Evolutionary conservation across 441 rosid species (phyloP).

Genomic region (Dalechampia spathulata): DNA sequence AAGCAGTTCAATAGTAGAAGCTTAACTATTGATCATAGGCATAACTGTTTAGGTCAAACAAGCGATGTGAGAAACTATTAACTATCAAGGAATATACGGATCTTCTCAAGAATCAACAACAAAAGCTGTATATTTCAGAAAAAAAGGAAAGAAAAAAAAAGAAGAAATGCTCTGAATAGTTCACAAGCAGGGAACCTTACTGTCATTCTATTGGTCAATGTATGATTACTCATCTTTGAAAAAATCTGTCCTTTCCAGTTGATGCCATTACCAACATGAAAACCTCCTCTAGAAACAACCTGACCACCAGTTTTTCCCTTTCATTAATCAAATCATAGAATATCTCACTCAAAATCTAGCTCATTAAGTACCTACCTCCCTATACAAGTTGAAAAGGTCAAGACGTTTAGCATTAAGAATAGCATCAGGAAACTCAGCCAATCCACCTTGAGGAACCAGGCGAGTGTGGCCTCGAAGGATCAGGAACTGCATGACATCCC

Average conservation of each 20-base stretch:
- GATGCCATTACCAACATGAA: constrained; percentile 97
- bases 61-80: too few relatives aligned
- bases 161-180: too few relatives aligned
- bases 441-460: constrained; percentile 93
- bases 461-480: constrained; percentile 88
- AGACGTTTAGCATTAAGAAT: constrained; percentile 92
- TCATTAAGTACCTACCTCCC: constrained; percentile 63
- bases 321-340: constrained; percentile 9
- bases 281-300: constrained; percentile 99
- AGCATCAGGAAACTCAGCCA: constrained; percentile 94
- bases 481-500: constrained; percentile 94
- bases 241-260: constrained; percentile 99
- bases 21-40: too few relatives aligned
- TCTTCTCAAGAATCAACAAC: too few relatives aligned
- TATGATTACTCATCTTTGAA: constrained; percentile 99
- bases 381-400: constrained; percentile 88
- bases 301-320: constrained; percentile 22
- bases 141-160: constrained; percentile 8
- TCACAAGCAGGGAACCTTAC: constrained; percentile 49
- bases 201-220: constrained; percentile 95
- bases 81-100: too few relatives aligned
- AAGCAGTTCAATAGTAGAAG: too few relatives aligned
- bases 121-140: too few relatives aligned
- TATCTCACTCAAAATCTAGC: constrained; percentile 10
- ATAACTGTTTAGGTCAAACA: too few relatives aligned